Evolutionary conservation across 1,284 basidiomycete genomes (phyloP).

Genomic region (Ganoderma lucidum): DNA sequence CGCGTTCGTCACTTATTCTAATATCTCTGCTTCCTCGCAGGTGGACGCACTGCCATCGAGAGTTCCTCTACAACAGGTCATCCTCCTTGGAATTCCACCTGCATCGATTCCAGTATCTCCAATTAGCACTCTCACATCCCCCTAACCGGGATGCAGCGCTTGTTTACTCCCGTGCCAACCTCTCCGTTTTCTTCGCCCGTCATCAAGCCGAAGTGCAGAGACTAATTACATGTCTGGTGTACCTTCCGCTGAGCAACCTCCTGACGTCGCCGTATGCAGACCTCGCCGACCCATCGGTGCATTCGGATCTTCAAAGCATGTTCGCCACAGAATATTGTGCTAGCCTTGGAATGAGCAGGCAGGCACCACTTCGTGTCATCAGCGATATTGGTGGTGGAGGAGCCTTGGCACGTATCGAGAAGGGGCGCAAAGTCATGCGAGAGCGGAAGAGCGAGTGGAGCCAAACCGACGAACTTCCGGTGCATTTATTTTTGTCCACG

Average conservation of each 20-base stretch:
- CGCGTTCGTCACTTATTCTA: conserved; percentile 16
- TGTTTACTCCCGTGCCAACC: conserved; percentile 74
- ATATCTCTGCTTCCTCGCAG: conserved; percentile 47
- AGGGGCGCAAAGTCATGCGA: conserved; percentile 91
- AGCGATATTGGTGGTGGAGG: conserved; percentile 93
- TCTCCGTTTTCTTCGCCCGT: conserved; percentile 73
- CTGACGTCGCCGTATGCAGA: conserved; percentile 79
- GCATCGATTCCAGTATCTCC: conserved; percentile 87
- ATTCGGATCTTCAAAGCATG: conserved; percentile 80
- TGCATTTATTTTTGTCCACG: conserved; percentile 36
- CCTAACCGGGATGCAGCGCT: conserved; percentile 68
- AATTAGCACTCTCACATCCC: conserved; percentile 70
- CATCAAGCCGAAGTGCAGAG: conserved; percentile 75
- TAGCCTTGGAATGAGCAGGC: conserved; percentile 85
- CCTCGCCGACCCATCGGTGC: conserved; percentile 71
- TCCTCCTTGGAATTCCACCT: conserved; percentile 88
- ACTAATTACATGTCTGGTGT: conserved; percentile 81
- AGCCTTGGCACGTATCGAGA: conserved; percentile 89
- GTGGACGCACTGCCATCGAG: conserved; percentile 77
- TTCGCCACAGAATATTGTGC: conserved; percentile 94
- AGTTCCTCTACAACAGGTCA: conserved; percentile 70
- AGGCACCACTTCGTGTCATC: conserved; percentile 86
- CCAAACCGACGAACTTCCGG: conserved; percentile 89
- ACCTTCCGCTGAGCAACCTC: conserved; percentile 70
- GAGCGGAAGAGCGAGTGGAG: conserved; percentile 93